Evolutionary conservation across 768 basidiomycete genomes (phyloP), one percentile per base, ranked within the genome.

Genomic region (Paxillus involutus): DNA sequence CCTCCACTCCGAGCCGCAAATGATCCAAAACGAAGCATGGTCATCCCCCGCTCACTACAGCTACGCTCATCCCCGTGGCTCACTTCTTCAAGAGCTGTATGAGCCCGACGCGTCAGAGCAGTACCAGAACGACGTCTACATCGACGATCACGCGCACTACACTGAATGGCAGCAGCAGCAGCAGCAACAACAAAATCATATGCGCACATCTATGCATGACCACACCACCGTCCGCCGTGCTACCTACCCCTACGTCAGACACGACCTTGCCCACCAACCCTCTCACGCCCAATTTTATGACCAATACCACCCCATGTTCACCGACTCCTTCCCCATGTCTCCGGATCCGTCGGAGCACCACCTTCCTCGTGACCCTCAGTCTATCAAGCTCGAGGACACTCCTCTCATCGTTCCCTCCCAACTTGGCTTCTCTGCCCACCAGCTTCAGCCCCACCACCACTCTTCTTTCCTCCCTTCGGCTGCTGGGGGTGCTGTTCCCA

Each of bases 171-270:
- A 69, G 14, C 60, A 63, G 0, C 68, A 68, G 11, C 77, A 70
- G 2, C 65, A 71, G 13, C 54, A 58, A 12, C 52, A 62, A 36
- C 68, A 71, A 13, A 66, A 59, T 5, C 57, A 59, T 0, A 29
- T 53, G 19, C 57, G 44, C 59, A 49, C 42, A 39, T 32, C 52
- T 43, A 30, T 67, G 29, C 68, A 75, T 40, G 83, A 85, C 56
- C 77, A 80, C 62, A 65, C 76, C 44, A 68, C 73, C 11, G 62
- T 68, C 50, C 86, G 89, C 46, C 79, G 89, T 55, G 84, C 85
- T 1, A 91, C 89, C 0, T 90, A 83, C 71, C 89, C 89, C 44
- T 86, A 84, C 64, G 86, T 87, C 48, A 80, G 87, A 41, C 86
- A 89, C 59, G 89, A 92, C 71, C 77, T 80, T 64, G 66, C 77